Conservation (phyloP, 2,329 filamentous ascomycete genomes). For the Coniochaeta pulveracea region DNA sequence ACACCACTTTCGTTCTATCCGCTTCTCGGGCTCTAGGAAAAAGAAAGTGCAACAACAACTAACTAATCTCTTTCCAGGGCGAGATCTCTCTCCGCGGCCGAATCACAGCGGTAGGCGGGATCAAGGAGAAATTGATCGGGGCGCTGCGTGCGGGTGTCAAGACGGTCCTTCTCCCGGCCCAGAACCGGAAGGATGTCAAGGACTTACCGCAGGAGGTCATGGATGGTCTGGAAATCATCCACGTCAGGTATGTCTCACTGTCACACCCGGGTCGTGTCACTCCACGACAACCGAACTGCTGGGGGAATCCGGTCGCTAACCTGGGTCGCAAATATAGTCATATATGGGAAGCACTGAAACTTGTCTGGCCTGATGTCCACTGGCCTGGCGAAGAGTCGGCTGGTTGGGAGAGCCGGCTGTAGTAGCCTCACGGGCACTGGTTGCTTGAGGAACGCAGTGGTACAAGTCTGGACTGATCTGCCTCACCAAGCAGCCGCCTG, state of each 20-base stretch:
- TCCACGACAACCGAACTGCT: background rate
- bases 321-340: slow-evolving; percentile 40
- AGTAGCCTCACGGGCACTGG: too few species aligned
- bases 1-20: too few species aligned
- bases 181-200: slow-evolving; percentile 85
- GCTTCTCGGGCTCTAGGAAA: too few species aligned
- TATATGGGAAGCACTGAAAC: slow-evolving; percentile 86
- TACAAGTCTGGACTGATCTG: too few species aligned
- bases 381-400: slow-evolving; percentile 62
- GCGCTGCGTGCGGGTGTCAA: slow-evolving; percentile 88
- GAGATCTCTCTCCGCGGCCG: slow-evolving; percentile 74
- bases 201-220: slow-evolving; percentile 86
- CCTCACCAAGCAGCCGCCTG: too few species aligned
- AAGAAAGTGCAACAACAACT: too few species aligned
- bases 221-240: slow-evolving; percentile 75
- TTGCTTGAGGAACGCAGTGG: too few species aligned
- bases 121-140: slow-evolving; percentile 97
- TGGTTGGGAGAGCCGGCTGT: slow-evolving; percentile 71
- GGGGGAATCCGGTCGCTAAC: background rate
- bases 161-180: slow-evolving; percentile 76
- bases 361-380: slow-evolving; percentile 82
- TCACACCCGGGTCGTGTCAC: too few species aligned
- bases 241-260: slow-evolving; percentile 59
- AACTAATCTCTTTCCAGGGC: slow-evolving; percentile 34
- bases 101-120: slow-evolving; percentile 89